A percentile compares a stretch with the other conserved stretches of the same genome.
Evolutionary conservation across 495 filamentous ascomycete species (phyloP).

Genomic region (Aspergillus ostianus): DNA sequence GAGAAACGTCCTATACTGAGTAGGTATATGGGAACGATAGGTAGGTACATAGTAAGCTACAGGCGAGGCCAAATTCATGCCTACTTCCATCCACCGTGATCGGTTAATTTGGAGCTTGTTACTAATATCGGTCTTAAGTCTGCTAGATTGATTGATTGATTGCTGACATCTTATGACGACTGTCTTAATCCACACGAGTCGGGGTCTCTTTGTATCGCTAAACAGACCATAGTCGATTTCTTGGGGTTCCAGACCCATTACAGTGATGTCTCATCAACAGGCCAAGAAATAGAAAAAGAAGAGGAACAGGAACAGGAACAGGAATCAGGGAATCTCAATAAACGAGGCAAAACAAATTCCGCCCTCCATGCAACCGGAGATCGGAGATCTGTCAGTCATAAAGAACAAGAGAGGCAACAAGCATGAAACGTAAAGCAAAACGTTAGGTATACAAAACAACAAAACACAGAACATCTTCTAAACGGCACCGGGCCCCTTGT

Average conservation of each 20-base stretch:
- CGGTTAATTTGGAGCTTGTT: too few species aligned
- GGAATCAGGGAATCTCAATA: constrained; percentile 13
- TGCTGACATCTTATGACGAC: background rate
- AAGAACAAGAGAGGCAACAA: constrained; percentile 14
- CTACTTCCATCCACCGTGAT: too few species aligned
- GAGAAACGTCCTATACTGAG: too few species aligned
- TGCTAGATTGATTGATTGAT: background rate
- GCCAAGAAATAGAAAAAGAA: constrained; percentile 2
- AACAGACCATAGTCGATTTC: background rate
- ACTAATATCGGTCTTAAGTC: background rate
- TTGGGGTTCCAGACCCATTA: constrained; percentile 12
- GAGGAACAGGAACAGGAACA: constrained; percentile 13
- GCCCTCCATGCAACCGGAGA: background rate
- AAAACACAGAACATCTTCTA: constrained; percentile 27
- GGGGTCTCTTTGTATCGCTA: background rate
- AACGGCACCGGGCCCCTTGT: constrained; percentile 47
- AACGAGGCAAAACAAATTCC: background rate
- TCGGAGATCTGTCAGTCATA: too few species aligned
- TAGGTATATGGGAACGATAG: background rate
- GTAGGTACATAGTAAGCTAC: too few species aligned
- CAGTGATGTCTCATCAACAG: constrained; percentile 4
- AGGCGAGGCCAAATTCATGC: too few species aligned
- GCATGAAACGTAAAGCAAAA: constrained; percentile 17
- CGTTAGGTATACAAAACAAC: constrained; percentile 15
- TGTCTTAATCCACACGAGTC: background rate